Evolutionary conservation across 2,329 filamentous ascomycete species (phyloP).

Genomic region (Phialocephala sp.): DNA sequence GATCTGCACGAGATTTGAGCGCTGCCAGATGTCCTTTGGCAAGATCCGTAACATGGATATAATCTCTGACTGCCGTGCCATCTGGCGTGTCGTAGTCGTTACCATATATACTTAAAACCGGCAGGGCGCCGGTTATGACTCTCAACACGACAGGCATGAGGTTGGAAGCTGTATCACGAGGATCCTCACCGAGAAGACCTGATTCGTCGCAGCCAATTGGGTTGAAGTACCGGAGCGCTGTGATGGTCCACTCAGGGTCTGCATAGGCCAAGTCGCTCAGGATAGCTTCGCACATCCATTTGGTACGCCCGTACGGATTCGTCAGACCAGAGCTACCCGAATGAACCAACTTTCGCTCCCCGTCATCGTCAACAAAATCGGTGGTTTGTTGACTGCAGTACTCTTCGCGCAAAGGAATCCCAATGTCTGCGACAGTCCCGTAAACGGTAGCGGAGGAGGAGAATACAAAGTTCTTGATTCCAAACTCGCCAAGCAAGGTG

Average conservation of each 20-base stretch:
- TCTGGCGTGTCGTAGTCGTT: constrained; percentile 69
- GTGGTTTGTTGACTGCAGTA: constrained; percentile 59
- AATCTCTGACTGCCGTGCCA: constrained; percentile 70
- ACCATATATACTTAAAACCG: constrained; percentile 65
- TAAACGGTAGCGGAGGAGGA: constrained; percentile 73
- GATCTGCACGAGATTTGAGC: constrained; percentile 43
- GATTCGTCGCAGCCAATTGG: constrained; percentile 70
- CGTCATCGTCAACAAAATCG: constrained; percentile 49
- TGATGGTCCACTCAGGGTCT: constrained; percentile 66
- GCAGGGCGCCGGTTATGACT: constrained; percentile 60
- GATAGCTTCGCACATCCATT: constrained; percentile 72
- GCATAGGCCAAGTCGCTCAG: constrained; percentile 65
- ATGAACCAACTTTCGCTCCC: constrained; percentile 48
- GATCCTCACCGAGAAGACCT: constrained; percentile 68
- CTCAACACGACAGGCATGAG: constrained; percentile 68
- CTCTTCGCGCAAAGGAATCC: constrained; percentile 59
- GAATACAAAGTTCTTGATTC: constrained; percentile 71
- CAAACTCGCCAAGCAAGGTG: constrained; percentile 59
- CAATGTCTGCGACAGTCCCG: constrained; percentile 57
- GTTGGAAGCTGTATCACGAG: constrained; percentile 65
- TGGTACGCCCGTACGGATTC: constrained; percentile 69
- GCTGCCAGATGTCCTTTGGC: constrained; percentile 69
- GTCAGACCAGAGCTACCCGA: constrained; percentile 63
- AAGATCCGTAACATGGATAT: constrained; percentile 70
- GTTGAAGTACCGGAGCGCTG: constrained; percentile 71